Percentiles rank a stretch among this genome's conserved stretches.
Conservation (phyloP, 139 green algal genomes). For the Marvania coccoides region DNA sequence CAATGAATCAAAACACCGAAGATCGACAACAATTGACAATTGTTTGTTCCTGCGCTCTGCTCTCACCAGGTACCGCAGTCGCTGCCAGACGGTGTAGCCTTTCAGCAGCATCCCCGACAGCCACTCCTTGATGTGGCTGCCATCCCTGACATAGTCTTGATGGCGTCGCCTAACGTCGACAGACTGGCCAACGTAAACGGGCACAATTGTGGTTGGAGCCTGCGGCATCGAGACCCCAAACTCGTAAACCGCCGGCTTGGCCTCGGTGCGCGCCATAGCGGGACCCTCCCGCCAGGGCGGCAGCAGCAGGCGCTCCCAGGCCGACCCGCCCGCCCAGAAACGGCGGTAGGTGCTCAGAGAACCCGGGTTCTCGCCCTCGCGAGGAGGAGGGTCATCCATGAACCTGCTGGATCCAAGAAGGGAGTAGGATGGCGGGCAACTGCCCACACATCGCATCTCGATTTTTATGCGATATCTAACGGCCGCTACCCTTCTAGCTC, state of each 20-base stretch:
- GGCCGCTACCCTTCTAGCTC: no score
- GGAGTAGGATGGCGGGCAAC: no score
- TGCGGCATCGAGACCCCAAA: background rate
- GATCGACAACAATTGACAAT: background rate
- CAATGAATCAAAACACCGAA: background rate
- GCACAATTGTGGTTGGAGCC: background rate
- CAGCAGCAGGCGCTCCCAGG: background rate
- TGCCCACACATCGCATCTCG: no score
- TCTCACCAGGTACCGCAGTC: background rate
- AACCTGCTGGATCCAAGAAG: no score
- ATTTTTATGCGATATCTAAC: background rate
- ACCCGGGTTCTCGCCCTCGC: background rate
- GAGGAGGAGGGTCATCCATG: background rate
- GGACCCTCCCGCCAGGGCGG: background rate
- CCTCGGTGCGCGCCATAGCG: background rate
- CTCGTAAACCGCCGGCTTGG: background rate
- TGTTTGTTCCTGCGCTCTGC: no score
- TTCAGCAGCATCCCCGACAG: background rate
- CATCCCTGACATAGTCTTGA: background rate
- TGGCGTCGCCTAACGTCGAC: background rate
- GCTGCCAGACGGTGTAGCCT: background rate
- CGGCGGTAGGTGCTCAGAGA: background rate
- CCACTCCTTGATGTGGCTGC: background rate
- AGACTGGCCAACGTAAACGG: conserved; percentile 3
- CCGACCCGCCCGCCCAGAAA: background rate